phyloP scores from a whole-genome alignment of 306 rosid genomes.

The Vicia villosa region DNA sequence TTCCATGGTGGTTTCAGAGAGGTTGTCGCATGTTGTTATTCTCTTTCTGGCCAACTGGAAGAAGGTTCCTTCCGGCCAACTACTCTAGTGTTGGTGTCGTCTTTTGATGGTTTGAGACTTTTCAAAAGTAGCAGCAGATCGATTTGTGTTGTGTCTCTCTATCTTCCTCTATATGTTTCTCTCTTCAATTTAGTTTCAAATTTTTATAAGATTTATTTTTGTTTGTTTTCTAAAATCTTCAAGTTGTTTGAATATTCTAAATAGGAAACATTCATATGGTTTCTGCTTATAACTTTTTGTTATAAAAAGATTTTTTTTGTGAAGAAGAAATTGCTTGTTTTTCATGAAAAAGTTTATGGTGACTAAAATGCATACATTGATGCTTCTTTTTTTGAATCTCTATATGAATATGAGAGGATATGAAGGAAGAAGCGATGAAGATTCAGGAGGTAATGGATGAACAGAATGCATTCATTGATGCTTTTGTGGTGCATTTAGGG shows the following conservation, averaged over 20 bases:
- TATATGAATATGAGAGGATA: too few relatives aligned
- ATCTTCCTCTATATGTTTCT: background rate
- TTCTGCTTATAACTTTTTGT: background rate
- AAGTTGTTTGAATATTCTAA: conserved; percentile 21
- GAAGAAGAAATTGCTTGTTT: too few relatives aligned
- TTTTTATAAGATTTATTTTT: background rate
- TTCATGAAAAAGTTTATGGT: too few relatives aligned
- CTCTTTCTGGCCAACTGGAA: too few relatives aligned
- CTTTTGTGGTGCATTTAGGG: conserved; percentile 64
- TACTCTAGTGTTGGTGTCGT: too few relatives aligned
- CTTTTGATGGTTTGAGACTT: too few relatives aligned
- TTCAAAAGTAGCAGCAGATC: conserved; percentile 52
- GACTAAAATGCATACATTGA: too few relatives aligned
- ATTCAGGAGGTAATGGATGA: conserved; percentile 77
- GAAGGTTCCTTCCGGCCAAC: too few relatives aligned
- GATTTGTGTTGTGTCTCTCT: conserved; percentile 31
- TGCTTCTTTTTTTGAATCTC: too few relatives aligned
- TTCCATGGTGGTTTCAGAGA: conserved; percentile 51
- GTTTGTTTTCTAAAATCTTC: conserved; percentile 29
- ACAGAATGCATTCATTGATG: conserved; percentile 83
- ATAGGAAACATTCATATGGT: background rate
- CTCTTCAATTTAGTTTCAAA: background rate
- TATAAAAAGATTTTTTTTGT: too few relatives aligned
- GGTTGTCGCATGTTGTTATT: conserved; percentile 75
- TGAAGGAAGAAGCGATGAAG: conserved; percentile 62